Conservation (phyloP, 225 moss, liverwort and hornwort genomes). For the Climacium dendroides region DNA sequence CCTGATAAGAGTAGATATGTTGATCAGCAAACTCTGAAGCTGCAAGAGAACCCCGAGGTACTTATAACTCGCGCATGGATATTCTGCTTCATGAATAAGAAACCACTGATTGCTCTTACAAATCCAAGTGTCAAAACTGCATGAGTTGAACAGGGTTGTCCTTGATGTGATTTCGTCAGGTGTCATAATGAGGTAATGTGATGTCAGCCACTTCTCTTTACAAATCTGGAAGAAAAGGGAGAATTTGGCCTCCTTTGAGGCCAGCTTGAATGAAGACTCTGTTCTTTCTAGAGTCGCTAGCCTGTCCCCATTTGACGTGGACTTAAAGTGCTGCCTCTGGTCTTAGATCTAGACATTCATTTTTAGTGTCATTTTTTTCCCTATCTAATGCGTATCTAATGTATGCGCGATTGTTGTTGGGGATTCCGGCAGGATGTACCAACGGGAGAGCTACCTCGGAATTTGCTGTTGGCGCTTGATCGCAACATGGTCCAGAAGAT, state of each 20-base stretch:
- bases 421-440: constrained; percentile 68
- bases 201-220: neutral
- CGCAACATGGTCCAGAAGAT: constrained; percentile 84
- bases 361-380: neutral
- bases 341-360: neutral
- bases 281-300: neutral
- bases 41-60: constrained; percentile 98
- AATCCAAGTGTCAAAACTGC: neutral
- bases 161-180: neutral
- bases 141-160: neutral
- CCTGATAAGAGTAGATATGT: constrained; percentile 94
- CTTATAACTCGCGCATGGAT: neutral
- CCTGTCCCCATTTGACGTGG: neutral
- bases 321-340: neutral
- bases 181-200: neutral
- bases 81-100: neutral
- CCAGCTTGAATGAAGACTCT: no score
- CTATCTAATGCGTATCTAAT: neutral
- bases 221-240: neutral
- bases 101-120: neutral
- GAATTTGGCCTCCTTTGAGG: neutral
- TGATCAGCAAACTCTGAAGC: constrained; percentile 95
- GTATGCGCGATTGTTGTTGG: neutral
- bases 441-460: constrained; percentile 87
- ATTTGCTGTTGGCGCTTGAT: constrained; percentile 86